A percentile compares a stretch with the other conserved stretches of the same genome.
Conservation (phyloP, 768 basidiomycete species). For the Boletus coccyginus region DNA sequence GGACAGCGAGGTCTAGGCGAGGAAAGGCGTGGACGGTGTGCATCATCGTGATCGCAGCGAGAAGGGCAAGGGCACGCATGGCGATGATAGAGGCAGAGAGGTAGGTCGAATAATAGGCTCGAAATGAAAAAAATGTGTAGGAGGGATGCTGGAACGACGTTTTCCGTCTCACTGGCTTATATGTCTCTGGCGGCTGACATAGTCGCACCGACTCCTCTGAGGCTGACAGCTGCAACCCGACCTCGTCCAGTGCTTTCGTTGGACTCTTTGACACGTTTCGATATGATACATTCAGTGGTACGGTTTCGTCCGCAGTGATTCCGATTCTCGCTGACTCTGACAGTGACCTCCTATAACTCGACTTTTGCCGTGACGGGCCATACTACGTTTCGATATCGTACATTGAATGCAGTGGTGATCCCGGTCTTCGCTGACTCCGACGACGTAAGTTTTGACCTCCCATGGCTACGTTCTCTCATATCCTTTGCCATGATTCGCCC, state of each 20-base stretch:
- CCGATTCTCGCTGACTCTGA: neutral
- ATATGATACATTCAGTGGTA: neutral
- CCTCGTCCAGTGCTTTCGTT: neutral
- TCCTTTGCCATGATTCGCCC: neutral
- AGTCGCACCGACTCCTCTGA: neutral
- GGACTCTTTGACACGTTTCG: neutral
- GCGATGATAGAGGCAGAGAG: constrained; percentile 16
- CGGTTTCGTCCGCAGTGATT: neutral
- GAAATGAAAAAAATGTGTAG: neutral
- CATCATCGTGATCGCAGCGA: constrained; percentile 26
- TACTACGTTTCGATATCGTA: too few species aligned
- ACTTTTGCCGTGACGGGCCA: neutral
- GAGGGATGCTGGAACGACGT: neutral
- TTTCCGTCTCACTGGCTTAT: constrained; percentile 12
- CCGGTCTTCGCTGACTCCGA: too few species aligned
- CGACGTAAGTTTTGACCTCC: too few species aligned
- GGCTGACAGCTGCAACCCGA: constrained; percentile 15
- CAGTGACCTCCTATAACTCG: neutral
- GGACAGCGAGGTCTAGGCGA: constrained; percentile 22
- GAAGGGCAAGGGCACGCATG: constrained; percentile 25
- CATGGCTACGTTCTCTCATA: too few species aligned
- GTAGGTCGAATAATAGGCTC: constrained; percentile 6
- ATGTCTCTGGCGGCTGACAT: constrained; percentile 26
- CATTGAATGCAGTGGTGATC: too few species aligned
- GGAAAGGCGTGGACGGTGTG: constrained; percentile 20